Conservation (phyloP, 2,329 filamentous ascomycete species). For the Hypoxylon sp. region DNA sequence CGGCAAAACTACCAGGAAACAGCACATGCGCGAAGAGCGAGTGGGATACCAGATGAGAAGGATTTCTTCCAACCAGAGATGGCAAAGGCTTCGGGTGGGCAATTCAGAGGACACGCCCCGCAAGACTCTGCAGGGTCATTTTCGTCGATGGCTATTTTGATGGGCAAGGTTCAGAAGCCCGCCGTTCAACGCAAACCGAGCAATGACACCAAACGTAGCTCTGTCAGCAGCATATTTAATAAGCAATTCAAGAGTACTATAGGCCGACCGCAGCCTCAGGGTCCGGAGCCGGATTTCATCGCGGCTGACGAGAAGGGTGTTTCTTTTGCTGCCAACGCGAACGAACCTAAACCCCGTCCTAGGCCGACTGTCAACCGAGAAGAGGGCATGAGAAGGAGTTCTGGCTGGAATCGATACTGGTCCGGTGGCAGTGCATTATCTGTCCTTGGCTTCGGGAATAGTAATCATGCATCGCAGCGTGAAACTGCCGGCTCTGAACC, state of each 20-base stretch:
- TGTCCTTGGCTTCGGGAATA: slow-evolving; percentile 72
- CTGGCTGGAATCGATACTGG: slow-evolving; percentile 84
- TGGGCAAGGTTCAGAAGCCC: slow-evolving; percentile 71
- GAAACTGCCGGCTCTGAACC: slow-evolving; percentile 69
- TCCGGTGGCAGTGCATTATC: slow-evolving; percentile 79
- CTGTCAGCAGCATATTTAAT: slow-evolving; percentile 70
- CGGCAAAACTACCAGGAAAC: slow-evolving; percentile 66
- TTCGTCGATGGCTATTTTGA: slow-evolving; percentile 75
- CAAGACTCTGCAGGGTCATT: slow-evolving; percentile 70
- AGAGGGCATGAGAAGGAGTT: slow-evolving; percentile 71
- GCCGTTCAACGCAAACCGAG: slow-evolving; percentile 69
- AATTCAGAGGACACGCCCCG: slow-evolving; percentile 67
- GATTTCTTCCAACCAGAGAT: slow-evolving; percentile 62
- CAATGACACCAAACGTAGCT: slow-evolving; percentile 68
- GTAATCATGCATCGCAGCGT: slow-evolving; percentile 59
- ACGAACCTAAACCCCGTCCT: slow-evolving; percentile 55
- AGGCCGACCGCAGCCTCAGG: slow-evolving; percentile 72
- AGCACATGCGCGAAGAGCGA: slow-evolving; percentile 62
- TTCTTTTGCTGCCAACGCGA: slow-evolving; percentile 44
- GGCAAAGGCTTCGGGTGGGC: slow-evolving; percentile 60
- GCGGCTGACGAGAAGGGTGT: slow-evolving; percentile 44
- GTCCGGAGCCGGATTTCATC: slow-evolving; percentile 51
- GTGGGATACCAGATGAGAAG: slow-evolving; percentile 71
- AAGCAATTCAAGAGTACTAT: slow-evolving; percentile 75
- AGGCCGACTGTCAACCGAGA: slow-evolving; percentile 56